phyloP scores from a whole-genome alignment of 768 basidiomycete species.

The Hydnum rufescens region DNA sequence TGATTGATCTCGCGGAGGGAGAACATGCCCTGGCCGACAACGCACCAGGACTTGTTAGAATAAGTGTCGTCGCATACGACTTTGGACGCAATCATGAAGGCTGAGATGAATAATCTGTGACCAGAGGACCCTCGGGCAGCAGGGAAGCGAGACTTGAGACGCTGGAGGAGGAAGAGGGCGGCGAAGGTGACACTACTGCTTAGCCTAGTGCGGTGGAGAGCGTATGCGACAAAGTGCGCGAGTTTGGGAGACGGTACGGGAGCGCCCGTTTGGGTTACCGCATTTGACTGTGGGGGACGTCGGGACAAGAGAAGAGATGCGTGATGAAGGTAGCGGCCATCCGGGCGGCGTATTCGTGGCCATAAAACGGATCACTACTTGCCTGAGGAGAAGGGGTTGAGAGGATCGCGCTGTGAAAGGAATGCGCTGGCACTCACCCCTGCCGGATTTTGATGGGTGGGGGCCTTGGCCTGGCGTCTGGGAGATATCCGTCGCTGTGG shows the following conservation, averaged over 20 bases:
- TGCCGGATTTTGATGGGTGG: no score
- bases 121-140: slow-evolving; percentile 80
- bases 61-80: slow-evolving; percentile 92
- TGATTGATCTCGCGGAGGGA: slow-evolving; percentile 78
- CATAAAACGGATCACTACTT: slow-evolving; percentile 37
- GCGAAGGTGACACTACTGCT: slow-evolving; percentile 46
- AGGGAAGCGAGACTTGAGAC: slow-evolving; percentile 81
- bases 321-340: slow-evolving; percentile 65
- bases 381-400: no score
- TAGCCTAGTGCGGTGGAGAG: slow-evolving; percentile 65
- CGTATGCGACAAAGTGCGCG: slow-evolving; percentile 71
- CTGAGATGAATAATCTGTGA: slow-evolving; percentile 76
- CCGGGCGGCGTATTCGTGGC: slow-evolving; percentile 52
- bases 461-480: no score
- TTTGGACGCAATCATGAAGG: slow-evolving; percentile 82
- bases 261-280: slow-evolving; percentile 17
- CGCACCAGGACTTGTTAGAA: slow-evolving; percentile 82
- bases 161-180: slow-evolving; percentile 53
- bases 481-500: no score
- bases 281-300: slow-evolving; percentile 35
- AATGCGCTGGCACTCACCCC: no score
- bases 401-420: no score
- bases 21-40: slow-evolving; percentile 80
- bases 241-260: slow-evolving; percentile 37
- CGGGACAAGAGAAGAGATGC: slow-evolving; percentile 72